These are phyloP conservation scores for Thalassiosira delicatula DNA, from an alignment of 352 stramenopile genomes.

Conservation along the genomic window DNA sequence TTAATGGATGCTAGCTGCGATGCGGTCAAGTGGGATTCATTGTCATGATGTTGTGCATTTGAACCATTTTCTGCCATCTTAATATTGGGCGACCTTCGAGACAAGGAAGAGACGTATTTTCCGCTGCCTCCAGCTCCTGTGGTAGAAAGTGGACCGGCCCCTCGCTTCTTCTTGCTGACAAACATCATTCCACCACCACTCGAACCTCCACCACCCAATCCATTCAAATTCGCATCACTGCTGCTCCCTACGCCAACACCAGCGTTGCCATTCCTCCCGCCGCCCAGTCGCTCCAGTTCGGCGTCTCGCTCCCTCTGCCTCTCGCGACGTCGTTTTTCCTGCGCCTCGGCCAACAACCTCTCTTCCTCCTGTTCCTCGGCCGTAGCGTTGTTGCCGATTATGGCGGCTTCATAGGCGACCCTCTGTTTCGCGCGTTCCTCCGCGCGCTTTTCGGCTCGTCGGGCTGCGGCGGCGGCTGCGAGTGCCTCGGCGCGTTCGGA, in stretches of 20 bases:
- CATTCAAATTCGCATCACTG: neutral
- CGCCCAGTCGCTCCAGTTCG: constrained; percentile 52
- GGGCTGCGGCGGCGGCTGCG: constrained; percentile 61
- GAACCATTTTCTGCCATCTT: constrained; percentile 4
- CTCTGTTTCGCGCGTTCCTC: constrained; percentile 67
- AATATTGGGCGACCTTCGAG: constrained; percentile 9
- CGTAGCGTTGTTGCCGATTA: too few relatives aligned
- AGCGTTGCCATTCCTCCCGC: constrained; percentile 18
- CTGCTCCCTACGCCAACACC: constrained; percentile 6
- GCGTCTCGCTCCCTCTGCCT: constrained; percentile 73
- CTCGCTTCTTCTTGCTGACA: constrained; percentile 93
- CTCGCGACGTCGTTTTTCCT: constrained; percentile 84
- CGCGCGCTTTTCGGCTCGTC: constrained; percentile 78
- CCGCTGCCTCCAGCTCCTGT: constrained; percentile 7
- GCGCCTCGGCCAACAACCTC: constrained; percentile 39
- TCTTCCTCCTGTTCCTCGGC: constrained; percentile 48
- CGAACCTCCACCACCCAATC: neutral
- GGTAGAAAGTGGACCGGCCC: constrained; percentile 73
- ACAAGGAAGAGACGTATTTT: neutral
- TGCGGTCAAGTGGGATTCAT: constrained; percentile 59
- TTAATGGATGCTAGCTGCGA: constrained; percentile 66
- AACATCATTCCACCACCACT: constrained; percentile 84
- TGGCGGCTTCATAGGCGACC: too few relatives aligned
- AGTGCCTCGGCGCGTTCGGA: constrained; percentile 72
- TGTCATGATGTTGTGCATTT: constrained; percentile 29